These are phyloP conservation scores for Gamarada debralockiae DNA, from an alignment of 495 filamentous ascomycete genomes.

Conservation along the genomic window DNA sequence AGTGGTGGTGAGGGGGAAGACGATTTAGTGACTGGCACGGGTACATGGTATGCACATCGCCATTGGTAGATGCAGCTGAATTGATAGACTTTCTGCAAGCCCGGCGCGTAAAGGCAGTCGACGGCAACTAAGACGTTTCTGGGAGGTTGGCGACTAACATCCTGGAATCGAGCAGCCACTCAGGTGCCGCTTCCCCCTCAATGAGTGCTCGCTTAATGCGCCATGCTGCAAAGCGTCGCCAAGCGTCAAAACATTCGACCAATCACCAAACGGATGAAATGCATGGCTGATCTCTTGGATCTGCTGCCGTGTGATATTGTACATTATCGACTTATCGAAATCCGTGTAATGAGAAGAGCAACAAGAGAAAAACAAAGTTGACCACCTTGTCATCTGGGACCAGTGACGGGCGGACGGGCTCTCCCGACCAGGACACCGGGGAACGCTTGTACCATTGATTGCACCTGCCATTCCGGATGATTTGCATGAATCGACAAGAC, in stretches of 20 bases:
- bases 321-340: no score
- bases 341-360: no score
- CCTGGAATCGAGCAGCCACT: conserved; percentile 3
- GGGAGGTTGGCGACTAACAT: conserved; percentile 10
- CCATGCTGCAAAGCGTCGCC: neutral
- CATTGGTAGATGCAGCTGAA: conserved; percentile 3
- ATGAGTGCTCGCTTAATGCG: neutral
- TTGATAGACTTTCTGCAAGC: conserved; percentile 5
- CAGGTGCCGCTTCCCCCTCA: neutral
- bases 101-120: neutral
- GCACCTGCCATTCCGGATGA: neutral
- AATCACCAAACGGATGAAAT: no score
- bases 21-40: neutral
- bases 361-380: no score
- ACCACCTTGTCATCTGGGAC: no score
- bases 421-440: no score
- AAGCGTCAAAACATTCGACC: no score
- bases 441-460: no score
- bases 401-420: no score
- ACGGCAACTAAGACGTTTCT: conserved; percentile 1
- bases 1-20: neutral
- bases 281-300: no score
- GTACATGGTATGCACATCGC: neutral
- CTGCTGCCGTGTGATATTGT: no score
- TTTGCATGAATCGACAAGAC: neutral